Base-by-base conservation (phyloP, 1,139 yeast genomes). In the Wickerhamiella pararugosa region DNA sequence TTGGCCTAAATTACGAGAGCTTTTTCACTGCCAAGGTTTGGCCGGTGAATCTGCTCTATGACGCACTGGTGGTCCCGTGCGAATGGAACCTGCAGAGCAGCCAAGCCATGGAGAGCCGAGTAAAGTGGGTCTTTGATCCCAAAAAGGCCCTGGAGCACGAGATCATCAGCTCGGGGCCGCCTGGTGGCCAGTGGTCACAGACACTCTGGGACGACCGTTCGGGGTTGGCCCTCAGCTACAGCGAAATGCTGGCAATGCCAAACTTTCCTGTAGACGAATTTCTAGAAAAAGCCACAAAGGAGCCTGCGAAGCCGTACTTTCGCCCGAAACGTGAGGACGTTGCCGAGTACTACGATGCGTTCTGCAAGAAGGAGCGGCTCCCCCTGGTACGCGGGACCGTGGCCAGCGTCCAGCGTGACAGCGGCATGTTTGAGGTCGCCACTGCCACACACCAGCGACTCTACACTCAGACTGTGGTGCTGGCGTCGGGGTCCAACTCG, bases 151-250 rank as follows among this genome's bases (percentile, higher is more conserved):
- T 43, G 5, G 40, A 41, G 1, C 61, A 59, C 43, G 29, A 51
- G n/a, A 56, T 60, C 5, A 41, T 58, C 8, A 58, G 61, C 10
- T 50, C 53, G n/a, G 44, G 49, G 8, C 34, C 32, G 2, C 51
- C 62, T 0, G 65, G 65, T 8, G 65, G 65, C 1, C 65, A 61
- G 42, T 61, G 65, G 65, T 52, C 58, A 5, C 46, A 52, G 21
- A 44, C 49, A 5, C 51, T 45, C 6, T 42, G 47, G 2, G 53
- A 51, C 34, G 46, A 45, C n/a, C 48, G 51, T 2, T 44, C 41
- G 5, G 52, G 52, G 26, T 45, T 49, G 32, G 53, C 54, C 4
- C 48, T 61, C 36, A 56, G 62, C 41, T 61, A 60, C 42, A 60
- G 60, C 3, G 63, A 60, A 44, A 60, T 59, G 61, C 51, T 61